These are phyloP conservation scores for Colletotrichum gigasporum DNA, from an alignment of 2,329 filamentous ascomycete species.

Conservation along the genomic window DNA sequence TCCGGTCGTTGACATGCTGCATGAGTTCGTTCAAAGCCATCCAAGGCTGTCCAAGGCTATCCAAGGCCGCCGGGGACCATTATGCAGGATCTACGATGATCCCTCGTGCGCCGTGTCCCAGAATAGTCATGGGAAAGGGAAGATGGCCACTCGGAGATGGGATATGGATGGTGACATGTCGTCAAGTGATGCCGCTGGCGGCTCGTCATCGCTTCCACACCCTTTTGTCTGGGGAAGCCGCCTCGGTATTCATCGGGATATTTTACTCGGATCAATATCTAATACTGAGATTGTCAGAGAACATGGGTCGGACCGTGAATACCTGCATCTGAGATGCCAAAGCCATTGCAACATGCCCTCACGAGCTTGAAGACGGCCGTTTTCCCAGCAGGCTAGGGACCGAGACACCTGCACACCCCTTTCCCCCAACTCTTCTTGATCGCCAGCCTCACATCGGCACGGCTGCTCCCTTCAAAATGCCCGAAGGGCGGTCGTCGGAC, in stretches of 20 bases:
- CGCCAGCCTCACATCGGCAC: background rate
- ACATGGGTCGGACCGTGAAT: background rate
- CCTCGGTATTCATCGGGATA: background rate
- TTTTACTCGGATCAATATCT: background rate
- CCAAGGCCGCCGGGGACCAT: background rate
- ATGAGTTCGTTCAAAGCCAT: background rate
- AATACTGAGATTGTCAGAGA: background rate
- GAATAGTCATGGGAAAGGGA: slow-evolving; percentile 17
- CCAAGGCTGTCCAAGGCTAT: background rate
- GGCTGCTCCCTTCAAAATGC: slow-evolving; percentile 1
- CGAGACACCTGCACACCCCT: slow-evolving; percentile 18
- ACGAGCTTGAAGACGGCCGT: background rate
- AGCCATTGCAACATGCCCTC: background rate
- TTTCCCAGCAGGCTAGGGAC: background rate
- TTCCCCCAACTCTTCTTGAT: background rate
- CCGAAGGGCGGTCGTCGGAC: background rate
- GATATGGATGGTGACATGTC: background rate
- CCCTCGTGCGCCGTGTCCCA: slow-evolving; percentile 7
- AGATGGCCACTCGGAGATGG: background rate
- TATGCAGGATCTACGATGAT: slow-evolving; percentile 21
- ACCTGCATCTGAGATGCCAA: background rate
- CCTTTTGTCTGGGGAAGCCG: background rate
- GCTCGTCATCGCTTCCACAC: background rate
- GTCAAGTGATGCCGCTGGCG: background rate
- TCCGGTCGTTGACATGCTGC: background rate